phyloP scores from a whole-genome alignment of 805 yeast genomes.

The Zygoascus biomembranicola region DNA sequence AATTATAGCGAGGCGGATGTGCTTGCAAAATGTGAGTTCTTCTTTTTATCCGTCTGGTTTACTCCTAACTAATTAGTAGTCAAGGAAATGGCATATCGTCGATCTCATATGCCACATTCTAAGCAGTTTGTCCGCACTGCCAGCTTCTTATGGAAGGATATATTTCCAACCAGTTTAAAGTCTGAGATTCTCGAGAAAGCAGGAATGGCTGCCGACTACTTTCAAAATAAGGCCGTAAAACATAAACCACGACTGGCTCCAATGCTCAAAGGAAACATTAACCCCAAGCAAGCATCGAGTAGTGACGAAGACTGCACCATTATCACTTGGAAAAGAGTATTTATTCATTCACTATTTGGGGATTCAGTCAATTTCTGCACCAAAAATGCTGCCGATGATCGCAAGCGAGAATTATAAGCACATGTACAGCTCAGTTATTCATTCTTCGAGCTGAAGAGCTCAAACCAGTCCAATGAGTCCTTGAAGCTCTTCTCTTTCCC shows the following conservation, averaged over 20 bases:
- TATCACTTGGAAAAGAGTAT: constrained; percentile 16
- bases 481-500: constrained; percentile 58
- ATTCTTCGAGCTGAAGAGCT: background rate
- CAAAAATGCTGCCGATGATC: background rate
- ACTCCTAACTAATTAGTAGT: no score
- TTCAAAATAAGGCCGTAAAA: background rate
- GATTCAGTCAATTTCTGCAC: constrained; percentile 12
- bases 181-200: background rate
- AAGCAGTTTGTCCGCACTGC: no score
- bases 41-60: no score
- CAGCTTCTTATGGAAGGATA: background rate
- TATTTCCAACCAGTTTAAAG: background rate
- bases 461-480: constrained; percentile 15
- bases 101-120: no score
- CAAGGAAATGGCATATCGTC: no score
- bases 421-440: background rate
- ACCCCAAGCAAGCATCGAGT: background rate
- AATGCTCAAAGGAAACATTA: background rate
- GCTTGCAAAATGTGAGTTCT: no score
- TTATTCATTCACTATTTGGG: constrained; percentile 14
- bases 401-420: background rate
- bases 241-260: background rate
- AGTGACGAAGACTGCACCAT: constrained; percentile 2
- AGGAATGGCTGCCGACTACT: background rate
- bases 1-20: no score